phyloP scores from a whole-genome alignment of 257 asterid species.

The Salvia hispanica region DNA sequence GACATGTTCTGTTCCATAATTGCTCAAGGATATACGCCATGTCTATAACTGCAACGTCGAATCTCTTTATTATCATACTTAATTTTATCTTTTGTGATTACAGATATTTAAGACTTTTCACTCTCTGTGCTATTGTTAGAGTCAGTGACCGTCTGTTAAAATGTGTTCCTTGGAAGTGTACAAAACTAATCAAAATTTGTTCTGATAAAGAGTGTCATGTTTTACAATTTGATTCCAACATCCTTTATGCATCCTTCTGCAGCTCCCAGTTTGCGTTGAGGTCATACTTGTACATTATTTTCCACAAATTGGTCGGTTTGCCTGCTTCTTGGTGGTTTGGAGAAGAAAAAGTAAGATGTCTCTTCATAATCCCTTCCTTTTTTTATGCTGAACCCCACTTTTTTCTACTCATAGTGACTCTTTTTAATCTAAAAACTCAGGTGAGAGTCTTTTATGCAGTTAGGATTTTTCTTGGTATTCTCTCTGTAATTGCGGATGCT shows the following conservation, averaged over 20 bases:
- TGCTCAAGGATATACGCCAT: not conserved
- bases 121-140: not conserved
- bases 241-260: constrained; percentile 34
- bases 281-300: constrained; percentile 76
- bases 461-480: constrained; percentile 73
- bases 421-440: constrained; percentile 47
- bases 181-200: not conserved
- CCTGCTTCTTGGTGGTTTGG: constrained; percentile 97
- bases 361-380: constrained; percentile 12
- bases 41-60: not conserved
- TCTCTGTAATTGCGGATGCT: constrained; percentile 78
- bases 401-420: constrained; percentile 21
- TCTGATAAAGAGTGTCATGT: not conserved
- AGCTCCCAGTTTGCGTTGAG: constrained; percentile 94
- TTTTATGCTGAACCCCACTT: not conserved
- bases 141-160: not conserved
- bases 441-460: constrained; percentile 90
- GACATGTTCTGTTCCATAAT: constrained; percentile 4
- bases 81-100: not conserved
- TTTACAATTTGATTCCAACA: constrained; percentile 25
- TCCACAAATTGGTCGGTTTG: constrained; percentile 79
- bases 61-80: too few relatives aligned
- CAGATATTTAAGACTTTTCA: constrained; percentile 2
- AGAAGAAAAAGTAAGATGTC: constrained; percentile 74
- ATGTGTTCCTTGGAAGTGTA: constrained; percentile 8